phyloP scores from a whole-genome alignment of 2,329 filamentous ascomycete genomes.

The Leptodontidium sp. region DNA sequence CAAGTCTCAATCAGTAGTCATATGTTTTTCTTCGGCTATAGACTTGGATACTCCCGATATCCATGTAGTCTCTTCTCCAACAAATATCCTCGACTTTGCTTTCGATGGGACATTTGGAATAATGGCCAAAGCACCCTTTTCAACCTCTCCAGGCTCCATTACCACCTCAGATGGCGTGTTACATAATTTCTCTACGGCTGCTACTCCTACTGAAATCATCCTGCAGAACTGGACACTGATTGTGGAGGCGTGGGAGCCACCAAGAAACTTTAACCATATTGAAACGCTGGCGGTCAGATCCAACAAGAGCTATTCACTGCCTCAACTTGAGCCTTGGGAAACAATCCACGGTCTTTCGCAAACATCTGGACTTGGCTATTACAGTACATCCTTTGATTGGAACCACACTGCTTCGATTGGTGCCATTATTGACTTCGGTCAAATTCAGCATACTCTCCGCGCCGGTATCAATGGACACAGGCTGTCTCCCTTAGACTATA shows the following conservation, averaged over 20 bases:
- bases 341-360: conserved; percentile 44
- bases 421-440: not conserved
- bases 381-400: conserved; percentile 47
- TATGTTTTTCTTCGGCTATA: conserved; percentile 46
- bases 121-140: conserved; percentile 5
- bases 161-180: conserved; percentile 2
- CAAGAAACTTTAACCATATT: conserved; percentile 45
- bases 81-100: too few species aligned
- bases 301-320: conserved; percentile 47
- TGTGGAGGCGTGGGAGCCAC: conserved; percentile 51
- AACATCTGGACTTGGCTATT: conserved; percentile 48
- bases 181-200: not conserved
- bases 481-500: conserved; percentile 1
- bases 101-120: not conserved
- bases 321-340: conserved; percentile 48
- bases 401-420: not conserved
- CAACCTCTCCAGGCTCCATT: conserved; percentile 12
- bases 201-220: not conserved
- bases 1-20: conserved; percentile 51
- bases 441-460: not conserved
- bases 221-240: conserved; percentile 48
- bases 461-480: not conserved
- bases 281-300: conserved; percentile 35
- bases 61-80: too few species aligned
- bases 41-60: conserved; percentile 11